These are phyloP conservation scores for Breviolum minutum DNA, from an alignment of 73 alveolate genomes.

Conservation along the genomic window DNA sequence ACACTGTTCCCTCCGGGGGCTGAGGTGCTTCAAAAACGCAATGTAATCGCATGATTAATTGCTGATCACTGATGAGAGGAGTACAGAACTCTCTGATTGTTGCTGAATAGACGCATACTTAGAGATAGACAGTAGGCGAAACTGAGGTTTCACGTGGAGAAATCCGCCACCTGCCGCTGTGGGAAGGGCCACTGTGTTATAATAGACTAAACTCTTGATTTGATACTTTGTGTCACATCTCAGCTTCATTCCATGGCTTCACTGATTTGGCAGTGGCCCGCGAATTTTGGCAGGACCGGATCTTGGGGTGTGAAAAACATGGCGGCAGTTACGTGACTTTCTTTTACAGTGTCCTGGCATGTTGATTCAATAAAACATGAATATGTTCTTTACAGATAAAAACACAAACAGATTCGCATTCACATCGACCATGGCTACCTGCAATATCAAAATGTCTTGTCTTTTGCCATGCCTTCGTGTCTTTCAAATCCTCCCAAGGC, in stretches of 20 bases:
- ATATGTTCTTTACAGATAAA: no score
- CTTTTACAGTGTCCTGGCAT: no score
- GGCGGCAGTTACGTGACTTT: no score
- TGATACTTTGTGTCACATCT: neutral
- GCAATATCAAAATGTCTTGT: no score
- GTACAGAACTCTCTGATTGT: neutral
- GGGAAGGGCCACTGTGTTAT: conserved; percentile 40
- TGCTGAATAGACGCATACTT: neutral
- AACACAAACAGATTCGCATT: no score
- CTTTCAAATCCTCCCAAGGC: no score
- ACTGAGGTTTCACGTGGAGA: conserved; percentile 30
- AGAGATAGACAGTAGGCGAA: neutral
- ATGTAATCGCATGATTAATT: conserved; percentile 54
- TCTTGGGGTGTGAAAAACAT: neutral
- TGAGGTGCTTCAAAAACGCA: conserved; percentile 13
- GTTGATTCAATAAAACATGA: no score
- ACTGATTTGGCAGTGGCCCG: conserved; percentile 16
- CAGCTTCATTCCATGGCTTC: no score
- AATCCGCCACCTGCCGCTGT: conserved; percentile 37
- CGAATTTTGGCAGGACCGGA: neutral
- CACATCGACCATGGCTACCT: no score
- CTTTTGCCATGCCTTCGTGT: no score
- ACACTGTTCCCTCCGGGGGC: conserved; percentile 6
- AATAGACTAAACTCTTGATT: neutral
- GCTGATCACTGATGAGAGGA: neutral